phyloP scores from a whole-genome alignment of 2,329 filamentous ascomycete genomes.

The Trichoderma semiorbis region DNA sequence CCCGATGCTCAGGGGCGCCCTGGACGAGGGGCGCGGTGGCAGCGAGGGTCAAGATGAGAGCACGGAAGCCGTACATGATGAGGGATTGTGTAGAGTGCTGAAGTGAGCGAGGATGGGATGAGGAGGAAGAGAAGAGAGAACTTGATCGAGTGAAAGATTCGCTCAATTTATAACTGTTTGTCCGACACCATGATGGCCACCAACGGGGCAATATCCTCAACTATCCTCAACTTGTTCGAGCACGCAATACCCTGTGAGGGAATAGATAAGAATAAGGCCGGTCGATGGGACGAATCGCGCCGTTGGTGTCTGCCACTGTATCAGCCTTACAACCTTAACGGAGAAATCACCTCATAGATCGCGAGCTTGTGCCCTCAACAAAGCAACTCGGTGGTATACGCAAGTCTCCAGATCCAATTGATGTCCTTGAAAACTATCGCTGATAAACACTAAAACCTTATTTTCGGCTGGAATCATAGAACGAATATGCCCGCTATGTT shows the following conservation, averaged over 20 bases:
- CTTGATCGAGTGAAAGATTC: neutral
- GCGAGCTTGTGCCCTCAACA: neutral
- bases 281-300: neutral
- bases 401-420: slow-evolving; percentile 19
- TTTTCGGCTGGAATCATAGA: slow-evolving; percentile 28
- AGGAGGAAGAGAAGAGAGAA: neutral
- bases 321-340: neutral
- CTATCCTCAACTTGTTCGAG: neutral
- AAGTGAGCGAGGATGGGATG: neutral
- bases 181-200: neutral
- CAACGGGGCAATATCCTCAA: neutral
- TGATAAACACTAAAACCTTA: slow-evolving; percentile 22
- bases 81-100: neutral
- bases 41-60: neutral
- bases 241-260: neutral
- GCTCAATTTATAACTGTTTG: neutral
- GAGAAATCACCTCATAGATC: neutral
- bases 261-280: neutral
- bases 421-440: slow-evolving; percentile 28
- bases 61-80: neutral
- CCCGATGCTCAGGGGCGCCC: neutral
- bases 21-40: neutral
- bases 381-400: neutral
- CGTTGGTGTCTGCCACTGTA: neutral
- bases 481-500: slow-evolving; percentile 36